Percentiles rank a stretch among this genome's conserved stretches.
Evolutionary conservation across 129 eudicot genomes (phyloP).

Genomic region (Logfia minima): DNA sequence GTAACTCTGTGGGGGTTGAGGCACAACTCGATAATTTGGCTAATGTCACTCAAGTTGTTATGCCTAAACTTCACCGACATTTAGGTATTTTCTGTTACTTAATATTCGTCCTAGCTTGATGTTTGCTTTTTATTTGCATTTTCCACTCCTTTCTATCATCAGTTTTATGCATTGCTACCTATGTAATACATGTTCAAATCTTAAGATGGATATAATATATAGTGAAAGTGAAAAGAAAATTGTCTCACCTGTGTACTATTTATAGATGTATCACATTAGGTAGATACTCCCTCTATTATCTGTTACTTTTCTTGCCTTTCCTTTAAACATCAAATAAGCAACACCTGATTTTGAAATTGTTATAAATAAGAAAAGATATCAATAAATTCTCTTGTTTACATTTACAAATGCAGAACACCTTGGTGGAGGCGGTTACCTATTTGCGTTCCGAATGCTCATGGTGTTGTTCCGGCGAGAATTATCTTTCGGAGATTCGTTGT

Average conservation of each 20-base stretch:
- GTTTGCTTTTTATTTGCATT: background rate
- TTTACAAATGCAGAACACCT: conserved; percentile 55
- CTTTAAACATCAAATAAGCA: background rate
- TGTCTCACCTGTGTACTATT: background rate
- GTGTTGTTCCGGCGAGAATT: conserved; percentile 91
- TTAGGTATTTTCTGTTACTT: conserved; percentile 46
- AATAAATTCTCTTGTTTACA: background rate
- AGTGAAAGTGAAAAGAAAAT: background rate
- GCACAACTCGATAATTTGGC: conserved; percentile 63
- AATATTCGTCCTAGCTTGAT: background rate
- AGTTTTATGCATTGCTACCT: conserved; percentile 5
- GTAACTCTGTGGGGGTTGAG: conserved; percentile 74
- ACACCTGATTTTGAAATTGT: background rate
- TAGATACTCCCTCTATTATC: background rate
- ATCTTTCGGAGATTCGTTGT: conserved; percentile 90
- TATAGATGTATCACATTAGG: background rate
- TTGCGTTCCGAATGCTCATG: conserved; percentile 98
- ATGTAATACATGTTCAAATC: background rate
- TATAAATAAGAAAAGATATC: background rate
- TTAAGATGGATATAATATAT: background rate
- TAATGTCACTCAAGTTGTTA: conserved; percentile 63
- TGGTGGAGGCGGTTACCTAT: conserved; percentile 92
- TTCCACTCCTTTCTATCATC: background rate
- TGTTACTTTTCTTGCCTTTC: background rate
- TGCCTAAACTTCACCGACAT: conserved; percentile 84